Percentiles rank a stretch among this genome's conserved stretches.
Conservation (phyloP, 768 basidiomycete genomes). For the Clathrus columnatus region DNA sequence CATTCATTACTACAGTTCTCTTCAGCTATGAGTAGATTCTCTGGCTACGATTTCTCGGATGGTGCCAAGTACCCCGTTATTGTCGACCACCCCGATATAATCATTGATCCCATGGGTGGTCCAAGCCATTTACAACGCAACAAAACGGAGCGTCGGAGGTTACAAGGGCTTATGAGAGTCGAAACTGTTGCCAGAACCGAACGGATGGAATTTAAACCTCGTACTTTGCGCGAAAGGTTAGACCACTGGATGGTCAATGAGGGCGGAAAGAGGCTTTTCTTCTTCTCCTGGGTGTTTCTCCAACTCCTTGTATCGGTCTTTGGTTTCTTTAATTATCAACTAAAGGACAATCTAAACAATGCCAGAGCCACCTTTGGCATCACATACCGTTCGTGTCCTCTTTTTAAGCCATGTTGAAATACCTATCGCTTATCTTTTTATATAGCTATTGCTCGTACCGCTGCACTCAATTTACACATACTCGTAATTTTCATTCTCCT, state of each 20-base stretch:
- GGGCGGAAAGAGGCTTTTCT: constrained; percentile 72
- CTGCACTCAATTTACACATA: constrained; percentile 85
- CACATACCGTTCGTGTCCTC: constrained; percentile 54
- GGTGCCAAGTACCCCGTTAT: constrained; percentile 28
- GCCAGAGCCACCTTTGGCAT: constrained; percentile 67
- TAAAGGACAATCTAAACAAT: constrained; percentile 66
- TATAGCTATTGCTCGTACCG: constrained; percentile 75
- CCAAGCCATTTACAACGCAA: constrained; percentile 66
- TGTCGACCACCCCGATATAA: constrained; percentile 39
- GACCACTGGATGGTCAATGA: constrained; percentile 93
- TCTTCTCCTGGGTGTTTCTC: constrained; percentile 70
- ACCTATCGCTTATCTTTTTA: background rate
- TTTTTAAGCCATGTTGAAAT: background rate
- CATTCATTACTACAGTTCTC: background rate
- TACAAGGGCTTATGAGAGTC: constrained; percentile 78
- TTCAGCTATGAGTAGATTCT: constrained; percentile 35
- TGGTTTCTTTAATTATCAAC: constrained; percentile 66
- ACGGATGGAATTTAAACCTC: constrained; percentile 25
- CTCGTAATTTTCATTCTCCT: constrained; percentile 91
- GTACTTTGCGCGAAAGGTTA: constrained; percentile 37
- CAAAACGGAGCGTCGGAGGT: constrained; percentile 70
- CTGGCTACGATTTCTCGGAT: constrained; percentile 66
- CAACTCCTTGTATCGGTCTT: constrained; percentile 71
- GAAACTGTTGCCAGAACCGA: constrained; percentile 20
- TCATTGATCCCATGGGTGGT: constrained; percentile 27